Evolutionary conservation across 805 yeast genomes (phyloP), one percentile per base, ranked within the genome.

Genomic region (Ogataea saltuana): DNA sequence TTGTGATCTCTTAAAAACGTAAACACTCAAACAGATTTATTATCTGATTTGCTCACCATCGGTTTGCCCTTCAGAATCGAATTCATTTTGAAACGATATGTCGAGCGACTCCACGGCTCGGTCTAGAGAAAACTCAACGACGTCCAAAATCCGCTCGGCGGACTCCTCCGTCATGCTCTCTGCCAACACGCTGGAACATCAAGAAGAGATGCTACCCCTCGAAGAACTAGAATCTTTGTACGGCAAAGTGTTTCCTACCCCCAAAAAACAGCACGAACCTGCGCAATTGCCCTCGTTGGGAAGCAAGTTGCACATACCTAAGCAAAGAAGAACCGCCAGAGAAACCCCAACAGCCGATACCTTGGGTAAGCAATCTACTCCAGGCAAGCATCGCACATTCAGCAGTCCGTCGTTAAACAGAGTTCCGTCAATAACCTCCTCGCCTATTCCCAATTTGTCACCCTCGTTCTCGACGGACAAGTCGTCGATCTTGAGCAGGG

Each of bases 231-330:
- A 58, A 27, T 46, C 48, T 4, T 30, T 59, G 3, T 59, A 60
- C 30, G 64, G 64, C 0, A 44, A 40, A 16, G 46, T 53, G 6
- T 19, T 31, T n/a, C 61, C 63, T 3, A 47, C 65, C 12, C 65
- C 65, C 10, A 43, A 50, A 17, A 60, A 60, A 37, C 37, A 33
- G 4, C 54, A 47, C 12, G 51, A 54, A 26, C 52, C 54, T 0
- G 20, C 32, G 5, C 7, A 30, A 1, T 30, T 58, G 22, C 59
- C 63, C 1, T 44, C 51, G 13, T 32, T 59, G 12, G 38, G 42
- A 2, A 29, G 41, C 2, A 52, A 48, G 22, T 43, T 60, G 3
- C 17, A 47, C 1, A 33, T 60, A n/a, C 64, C 61, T 2, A 58
- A 51, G 33, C 55, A 52, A 33, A 40, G 63, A 22, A 20, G 29